phyloP scores from a whole-genome alignment of 1,139 yeast genomes.

The Lodderomyces elongisporus region DNA sequence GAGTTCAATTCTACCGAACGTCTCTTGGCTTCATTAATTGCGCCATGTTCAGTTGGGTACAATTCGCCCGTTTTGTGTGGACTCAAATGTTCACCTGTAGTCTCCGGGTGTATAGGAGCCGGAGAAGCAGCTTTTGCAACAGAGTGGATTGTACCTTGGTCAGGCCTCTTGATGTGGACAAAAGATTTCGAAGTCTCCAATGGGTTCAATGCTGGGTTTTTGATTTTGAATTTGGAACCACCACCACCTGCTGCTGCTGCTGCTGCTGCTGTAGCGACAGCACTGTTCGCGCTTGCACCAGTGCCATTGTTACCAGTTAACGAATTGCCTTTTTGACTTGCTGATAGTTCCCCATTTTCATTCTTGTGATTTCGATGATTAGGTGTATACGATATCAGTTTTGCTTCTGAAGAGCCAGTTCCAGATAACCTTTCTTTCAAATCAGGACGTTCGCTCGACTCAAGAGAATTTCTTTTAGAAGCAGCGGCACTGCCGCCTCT shows the following conservation, averaged over 20 bases:
- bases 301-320: neutral
- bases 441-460: conserved; percentile 14
- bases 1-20: conserved; percentile 10
- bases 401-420: conserved; percentile 9
- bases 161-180: conserved; percentile 63
- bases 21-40: conserved; percentile 32
- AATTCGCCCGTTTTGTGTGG: conserved; percentile 28
- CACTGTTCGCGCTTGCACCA: neutral
- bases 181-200: conserved; percentile 64
- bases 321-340: too few species aligned
- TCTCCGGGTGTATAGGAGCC: conserved; percentile 8
- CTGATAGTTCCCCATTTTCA: too few species aligned
- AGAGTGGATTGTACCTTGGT: conserved; percentile 22
- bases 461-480: conserved; percentile 39
- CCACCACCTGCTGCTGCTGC: conserved; percentile 4
- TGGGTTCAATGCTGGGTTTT: conserved; percentile 81
- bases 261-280: conserved; percentile 1
- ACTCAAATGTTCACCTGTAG: too few species aligned
- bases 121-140: conserved; percentile 17
- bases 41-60: conserved; percentile 49
- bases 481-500: conserved; percentile 28
- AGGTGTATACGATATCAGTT: conserved; percentile 9
- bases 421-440: conserved; percentile 9
- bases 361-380: conserved; percentile 3
- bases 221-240: conserved; percentile 41